These are phyloP conservation scores for Penicillium sp. DNA, from an alignment of 2,329 filamentous ascomycete genomes.

Conservation along the genomic window DNA sequence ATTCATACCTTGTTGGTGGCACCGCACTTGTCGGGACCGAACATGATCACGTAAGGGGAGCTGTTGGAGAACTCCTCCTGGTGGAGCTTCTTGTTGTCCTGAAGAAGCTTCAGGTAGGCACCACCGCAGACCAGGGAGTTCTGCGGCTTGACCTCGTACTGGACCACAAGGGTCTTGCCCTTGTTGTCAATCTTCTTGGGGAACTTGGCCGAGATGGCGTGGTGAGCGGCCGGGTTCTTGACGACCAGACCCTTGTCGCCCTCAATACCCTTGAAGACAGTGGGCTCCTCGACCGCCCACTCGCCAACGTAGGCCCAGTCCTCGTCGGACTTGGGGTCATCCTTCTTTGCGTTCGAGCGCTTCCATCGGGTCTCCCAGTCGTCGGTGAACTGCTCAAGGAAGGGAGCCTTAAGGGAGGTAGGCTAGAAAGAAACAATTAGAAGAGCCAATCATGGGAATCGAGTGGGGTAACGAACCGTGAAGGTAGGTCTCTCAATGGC, in stretches of 20 bases:
- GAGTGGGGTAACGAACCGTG: constrained; percentile 63
- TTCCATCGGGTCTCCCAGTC: constrained; percentile 95
- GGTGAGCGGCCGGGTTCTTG: constrained; percentile 97
- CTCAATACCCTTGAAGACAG: constrained; percentile 84
- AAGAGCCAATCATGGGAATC: neutral
- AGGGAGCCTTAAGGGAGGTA: constrained; percentile 82
- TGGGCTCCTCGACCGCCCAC: constrained; percentile 95
- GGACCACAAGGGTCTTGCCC: constrained; percentile 92
- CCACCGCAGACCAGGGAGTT: constrained; percentile 96
- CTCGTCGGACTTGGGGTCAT: constrained; percentile 73
- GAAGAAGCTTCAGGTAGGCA: constrained; percentile 97
- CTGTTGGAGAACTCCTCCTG: constrained; percentile 97
- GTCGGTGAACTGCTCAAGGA: constrained; percentile 97
- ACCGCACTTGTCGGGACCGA: constrained; percentile 98
- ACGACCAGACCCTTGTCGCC: constrained; percentile 96
- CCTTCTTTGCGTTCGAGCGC: constrained; percentile 95
- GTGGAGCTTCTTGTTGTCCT: constrained; percentile 95
- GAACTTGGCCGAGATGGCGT: constrained; percentile 99
- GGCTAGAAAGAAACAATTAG: constrained; percentile 57
- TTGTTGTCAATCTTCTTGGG: constrained; percentile 95
- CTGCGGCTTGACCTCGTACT: constrained; percentile 99
- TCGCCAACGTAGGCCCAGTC: constrained; percentile 98
- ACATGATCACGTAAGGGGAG: constrained; percentile 99
- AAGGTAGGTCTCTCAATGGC: constrained; percentile 74
- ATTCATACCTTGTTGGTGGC: constrained; percentile 87